Percentiles rank a stretch among this genome's conserved stretches.
These are phyloP conservation scores for Otatea glauca DNA, from an alignment of 176 grass and related monocot genomes.

Conservation along the genomic window DNA sequence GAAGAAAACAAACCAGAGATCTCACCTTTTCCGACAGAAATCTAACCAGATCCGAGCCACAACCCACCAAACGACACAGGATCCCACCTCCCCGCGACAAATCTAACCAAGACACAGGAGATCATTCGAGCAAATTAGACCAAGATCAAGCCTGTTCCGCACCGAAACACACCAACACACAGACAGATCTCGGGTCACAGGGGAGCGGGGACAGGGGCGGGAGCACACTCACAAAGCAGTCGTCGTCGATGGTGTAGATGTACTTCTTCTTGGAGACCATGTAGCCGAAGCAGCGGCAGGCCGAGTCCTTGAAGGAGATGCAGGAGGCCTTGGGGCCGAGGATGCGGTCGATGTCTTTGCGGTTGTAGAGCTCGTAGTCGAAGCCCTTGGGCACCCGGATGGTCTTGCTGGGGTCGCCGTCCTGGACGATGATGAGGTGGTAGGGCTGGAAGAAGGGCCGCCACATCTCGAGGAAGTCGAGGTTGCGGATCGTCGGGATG, in stretches of 20 bases:
- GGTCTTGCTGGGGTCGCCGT: conserved; percentile 74
- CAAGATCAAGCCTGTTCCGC: neutral
- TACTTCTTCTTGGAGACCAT: conserved; percentile 99
- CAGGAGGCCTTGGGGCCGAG: conserved; percentile 85
- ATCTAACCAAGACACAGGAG: neutral
- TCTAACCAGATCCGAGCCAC: conserved; percentile 14
- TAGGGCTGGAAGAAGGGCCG: conserved; percentile 92
- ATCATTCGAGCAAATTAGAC: neutral
- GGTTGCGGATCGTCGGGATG: conserved; percentile 93
- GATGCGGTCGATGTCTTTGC: conserved; percentile 91
- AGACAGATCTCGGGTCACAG: neutral
- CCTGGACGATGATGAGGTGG: conserved; percentile 98
- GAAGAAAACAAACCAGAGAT: neutral
- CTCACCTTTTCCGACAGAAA: neutral
- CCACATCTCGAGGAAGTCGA: conserved; percentile 99
- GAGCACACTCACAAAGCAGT: conserved; percentile 90
- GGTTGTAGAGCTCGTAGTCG: conserved; percentile 99
- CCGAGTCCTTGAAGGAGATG: conserved; percentile 99
- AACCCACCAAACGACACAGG: neutral
- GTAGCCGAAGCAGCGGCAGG: conserved; percentile 90
- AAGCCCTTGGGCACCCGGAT: conserved; percentile 84
- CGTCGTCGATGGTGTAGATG: conserved; percentile 97
- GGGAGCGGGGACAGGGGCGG: no score
- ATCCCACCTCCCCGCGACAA: neutral
- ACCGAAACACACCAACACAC: neutral